Base-by-base conservation (phyloP, 805 yeast genomes). In the Candida krabiensis region DNA sequence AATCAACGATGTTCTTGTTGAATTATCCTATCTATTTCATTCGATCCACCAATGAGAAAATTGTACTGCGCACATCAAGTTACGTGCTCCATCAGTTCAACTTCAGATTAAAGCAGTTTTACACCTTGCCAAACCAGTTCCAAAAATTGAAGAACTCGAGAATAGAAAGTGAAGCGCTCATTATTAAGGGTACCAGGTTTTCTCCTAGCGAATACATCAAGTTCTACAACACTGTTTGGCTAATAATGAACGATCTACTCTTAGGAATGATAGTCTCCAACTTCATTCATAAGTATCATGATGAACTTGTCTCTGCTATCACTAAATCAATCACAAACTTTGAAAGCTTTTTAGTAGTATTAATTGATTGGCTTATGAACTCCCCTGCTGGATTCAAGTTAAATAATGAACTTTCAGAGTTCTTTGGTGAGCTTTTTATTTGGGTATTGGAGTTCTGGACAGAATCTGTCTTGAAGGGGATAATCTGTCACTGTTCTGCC, bases 381-480 rank as follows among this genome's bases (percentile, higher is more conserved):
- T 85, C 90, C 53, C 99, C 99, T 0, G 96, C 91, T 12, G 99
- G 99, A 4, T 80, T 93, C 52, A 93, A 93, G 55, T 73, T 93
- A 36, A 93, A 93, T 59, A 82, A 79, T 42, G 96, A 89, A 53
- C 69, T 93, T 14, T 86, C 96, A 0, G 71, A 69, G 12, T 95
- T 93, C 53, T 71, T 91, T 57, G 96, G 96, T 24, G 95, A 88
- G 40, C 63, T 93, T 33, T 83, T 86, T 49, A 56, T 85, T 8
- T 91, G 97, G 96, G 84, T 89, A 9, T 70, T 90, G 19, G 77
- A 77, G 30, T 77, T 83, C 44, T 86, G 96, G 83, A 57, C 59
- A 25, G 39, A 33, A 14, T 36, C 37, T 12, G 44, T 59, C 3
- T 22, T 59, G 16, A 33, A 45, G 5, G 21, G 28, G 12, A 29